Percentiles rank a stretch among this genome's conserved stretches.
These are phyloP conservation scores for Pestalotiopsis sp. DNA, from an alignment of 2,329 filamentous ascomycete genomes.

Conservation along the genomic window DNA sequence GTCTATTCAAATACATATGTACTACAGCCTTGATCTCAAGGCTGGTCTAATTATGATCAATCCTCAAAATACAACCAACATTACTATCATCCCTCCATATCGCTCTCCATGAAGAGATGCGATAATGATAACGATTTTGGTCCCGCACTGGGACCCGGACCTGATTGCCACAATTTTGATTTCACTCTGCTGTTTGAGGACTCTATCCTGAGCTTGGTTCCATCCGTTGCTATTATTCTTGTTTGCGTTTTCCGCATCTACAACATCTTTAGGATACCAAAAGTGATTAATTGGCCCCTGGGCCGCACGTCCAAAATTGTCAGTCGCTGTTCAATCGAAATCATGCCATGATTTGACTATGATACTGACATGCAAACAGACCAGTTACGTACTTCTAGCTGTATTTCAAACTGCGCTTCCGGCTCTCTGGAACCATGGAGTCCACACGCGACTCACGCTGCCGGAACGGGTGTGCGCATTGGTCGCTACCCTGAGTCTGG, in stretches of 20 bases:
- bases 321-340: neutral
- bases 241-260: neutral
- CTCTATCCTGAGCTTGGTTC: slow-evolving; percentile 6
- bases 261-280: neutral
- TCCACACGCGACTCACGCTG: neutral
- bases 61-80: neutral
- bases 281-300: slow-evolving; percentile 2
- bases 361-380: neutral
- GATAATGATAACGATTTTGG: slow-evolving; percentile 7
- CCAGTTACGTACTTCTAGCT: neutral
- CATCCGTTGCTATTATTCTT: neutral
- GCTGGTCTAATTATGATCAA: neutral
- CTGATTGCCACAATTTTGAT: slow-evolving; percentile 10
- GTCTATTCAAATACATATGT: neutral
- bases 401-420: neutral
- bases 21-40: neutral
- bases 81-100: neutral
- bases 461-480: neutral
- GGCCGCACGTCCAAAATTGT: slow-evolving; percentile 8
- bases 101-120: slow-evolving; percentile 9
- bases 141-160: slow-evolving; percentile 7
- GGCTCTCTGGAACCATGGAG: slow-evolving; percentile 3
- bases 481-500: neutral
- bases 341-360: neutral
- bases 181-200: slow-evolving; percentile 11